phyloP scores from a whole-genome alignment of 2,329 filamentous ascomycete genomes.

The Bipolaris sorokiniana region DNA sequence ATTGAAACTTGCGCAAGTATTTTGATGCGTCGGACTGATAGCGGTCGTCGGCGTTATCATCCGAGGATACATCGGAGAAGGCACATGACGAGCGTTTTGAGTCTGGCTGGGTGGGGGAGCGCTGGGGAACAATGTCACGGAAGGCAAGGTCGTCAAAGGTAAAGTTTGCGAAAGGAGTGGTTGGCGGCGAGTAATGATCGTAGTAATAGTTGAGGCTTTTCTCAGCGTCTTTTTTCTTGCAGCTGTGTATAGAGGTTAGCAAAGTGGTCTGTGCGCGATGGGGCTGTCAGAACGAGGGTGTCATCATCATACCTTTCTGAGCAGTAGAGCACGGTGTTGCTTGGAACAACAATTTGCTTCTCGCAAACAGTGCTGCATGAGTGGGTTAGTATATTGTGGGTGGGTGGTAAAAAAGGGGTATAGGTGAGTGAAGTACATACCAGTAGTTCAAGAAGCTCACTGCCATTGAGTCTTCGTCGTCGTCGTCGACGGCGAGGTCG shows the following conservation, averaged over 20 bases:
- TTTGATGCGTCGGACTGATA: slow-evolving; percentile 49
- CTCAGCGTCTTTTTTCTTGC: slow-evolving; percentile 54
- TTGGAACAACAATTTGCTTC: slow-evolving; percentile 67
- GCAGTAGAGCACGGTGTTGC: slow-evolving; percentile 67
- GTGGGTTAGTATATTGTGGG: slow-evolving; percentile 14
- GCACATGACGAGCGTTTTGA: slow-evolving; percentile 49
- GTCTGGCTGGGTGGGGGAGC: slow-evolving; percentile 53
- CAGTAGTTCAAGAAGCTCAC: slow-evolving; percentile 61
- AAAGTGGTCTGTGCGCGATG: background rate
- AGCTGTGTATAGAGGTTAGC: slow-evolving; percentile 45
- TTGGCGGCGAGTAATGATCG: slow-evolving; percentile 45
- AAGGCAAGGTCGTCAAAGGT: slow-evolving; percentile 49
- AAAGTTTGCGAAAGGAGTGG: slow-evolving; percentile 46
- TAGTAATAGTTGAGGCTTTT: slow-evolving; percentile 41
- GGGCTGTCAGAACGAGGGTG: background rate
- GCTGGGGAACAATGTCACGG: slow-evolving; percentile 55
- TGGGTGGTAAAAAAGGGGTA: background rate
- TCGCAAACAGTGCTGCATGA: slow-evolving; percentile 65
- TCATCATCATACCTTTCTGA: slow-evolving; percentile 64
- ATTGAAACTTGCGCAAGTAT: slow-evolving; percentile 53
- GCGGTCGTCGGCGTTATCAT: slow-evolving; percentile 38
- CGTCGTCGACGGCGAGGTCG: slow-evolving; percentile 30
- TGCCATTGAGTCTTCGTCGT: slow-evolving; percentile 59
- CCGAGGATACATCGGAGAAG: slow-evolving; percentile 52
- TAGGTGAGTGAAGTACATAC: slow-evolving; percentile 41